Conservation (phyloP, 2,329 filamentous ascomycete species). For the Alternaria hordeiaustralica region DNA sequence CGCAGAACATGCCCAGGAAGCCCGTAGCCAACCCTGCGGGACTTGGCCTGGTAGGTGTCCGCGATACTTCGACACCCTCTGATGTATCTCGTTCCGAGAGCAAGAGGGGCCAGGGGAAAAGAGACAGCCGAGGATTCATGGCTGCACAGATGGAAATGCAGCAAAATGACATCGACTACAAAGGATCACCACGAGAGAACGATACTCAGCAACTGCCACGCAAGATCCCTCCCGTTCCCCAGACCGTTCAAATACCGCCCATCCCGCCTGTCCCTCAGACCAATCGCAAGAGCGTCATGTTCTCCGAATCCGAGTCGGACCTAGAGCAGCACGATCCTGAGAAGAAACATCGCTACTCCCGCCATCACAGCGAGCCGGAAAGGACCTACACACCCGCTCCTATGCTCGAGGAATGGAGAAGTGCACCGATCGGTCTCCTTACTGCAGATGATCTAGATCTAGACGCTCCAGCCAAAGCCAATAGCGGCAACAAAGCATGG, state of each 20-base stretch:
- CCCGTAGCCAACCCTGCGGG: slow-evolving; percentile 33
- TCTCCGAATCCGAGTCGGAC: slow-evolving; percentile 39
- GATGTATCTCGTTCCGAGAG: slow-evolving; percentile 47
- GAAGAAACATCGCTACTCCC: slow-evolving; percentile 42
- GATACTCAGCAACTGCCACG: slow-evolving; percentile 38
- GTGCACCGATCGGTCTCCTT: slow-evolving; percentile 49
- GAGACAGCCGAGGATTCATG: slow-evolving; percentile 44
- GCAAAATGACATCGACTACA: slow-evolving; percentile 46
- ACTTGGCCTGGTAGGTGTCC: slow-evolving; percentile 41
- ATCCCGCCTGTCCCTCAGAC: slow-evolving; percentile 40
- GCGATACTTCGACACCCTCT: slow-evolving; percentile 33
- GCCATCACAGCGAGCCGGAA: slow-evolving; percentile 53
- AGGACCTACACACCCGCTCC: slow-evolving; percentile 62
- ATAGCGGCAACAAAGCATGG: slow-evolving; percentile 63
- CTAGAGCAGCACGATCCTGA: slow-evolving; percentile 27
- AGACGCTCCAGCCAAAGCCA: slow-evolving; percentile 40
- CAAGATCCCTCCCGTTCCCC: slow-evolving; percentile 17
- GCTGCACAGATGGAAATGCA: slow-evolving; percentile 49
- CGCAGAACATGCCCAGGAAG: slow-evolving; percentile 32
- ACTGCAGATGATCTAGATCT: slow-evolving; percentile 53
- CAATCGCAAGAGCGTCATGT: slow-evolving; percentile 51
- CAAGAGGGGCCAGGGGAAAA: slow-evolving; percentile 26
- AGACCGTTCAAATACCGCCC: neutral
- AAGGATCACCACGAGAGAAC: slow-evolving; percentile 41
- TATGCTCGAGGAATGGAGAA: slow-evolving; percentile 65